A percentile compares a stretch with the other conserved stretches of the same genome.
Conservation (phyloP, 2,329 filamentous ascomycete species). For the Neurospora crassa region DNA sequence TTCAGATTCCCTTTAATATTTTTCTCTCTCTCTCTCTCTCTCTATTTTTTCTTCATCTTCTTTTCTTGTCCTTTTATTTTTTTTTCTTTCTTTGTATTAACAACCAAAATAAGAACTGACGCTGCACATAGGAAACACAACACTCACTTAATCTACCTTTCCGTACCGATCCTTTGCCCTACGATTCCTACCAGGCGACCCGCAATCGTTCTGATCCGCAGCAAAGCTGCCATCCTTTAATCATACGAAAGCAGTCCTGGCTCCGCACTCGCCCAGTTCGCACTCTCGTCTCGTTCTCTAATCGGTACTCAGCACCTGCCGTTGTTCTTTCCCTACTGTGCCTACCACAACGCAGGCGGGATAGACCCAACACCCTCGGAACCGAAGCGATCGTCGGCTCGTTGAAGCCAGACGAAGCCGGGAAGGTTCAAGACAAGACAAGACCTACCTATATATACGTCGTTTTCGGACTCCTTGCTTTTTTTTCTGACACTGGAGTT, state of each 20-base stretch:
- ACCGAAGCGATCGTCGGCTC: not conserved
- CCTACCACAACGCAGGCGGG: not conserved
- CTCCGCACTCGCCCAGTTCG: not conserved
- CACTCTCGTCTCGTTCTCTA: not conserved
- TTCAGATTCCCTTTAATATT: too few relatives aligned
- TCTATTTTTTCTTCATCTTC: too few relatives aligned
- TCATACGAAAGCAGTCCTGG: not conserved
- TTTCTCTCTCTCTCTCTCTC: too few relatives aligned
- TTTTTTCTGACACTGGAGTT: not conserved
- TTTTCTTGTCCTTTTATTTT: too few relatives aligned
- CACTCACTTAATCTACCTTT: too few relatives aligned
- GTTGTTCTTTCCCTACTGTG: not conserved
- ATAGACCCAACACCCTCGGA: not conserved
- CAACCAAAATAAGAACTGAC: not conserved
- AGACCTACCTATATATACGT: too few relatives aligned
- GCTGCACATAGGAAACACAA: not conserved
- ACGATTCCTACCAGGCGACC: not conserved
- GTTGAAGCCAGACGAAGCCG: conserved; percentile 1
- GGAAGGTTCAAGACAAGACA: too few relatives aligned
- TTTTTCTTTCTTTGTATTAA: not conserved
- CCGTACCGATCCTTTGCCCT: conserved; percentile 1
- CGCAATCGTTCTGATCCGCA: not conserved
- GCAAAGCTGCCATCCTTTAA: not conserved
- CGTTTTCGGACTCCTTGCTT: too few relatives aligned
- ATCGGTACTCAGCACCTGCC: conserved; percentile 1